Evolutionary conservation across 2,329 filamentous ascomycete genomes (phyloP).

Genomic region (Diaporthe sp.): DNA sequence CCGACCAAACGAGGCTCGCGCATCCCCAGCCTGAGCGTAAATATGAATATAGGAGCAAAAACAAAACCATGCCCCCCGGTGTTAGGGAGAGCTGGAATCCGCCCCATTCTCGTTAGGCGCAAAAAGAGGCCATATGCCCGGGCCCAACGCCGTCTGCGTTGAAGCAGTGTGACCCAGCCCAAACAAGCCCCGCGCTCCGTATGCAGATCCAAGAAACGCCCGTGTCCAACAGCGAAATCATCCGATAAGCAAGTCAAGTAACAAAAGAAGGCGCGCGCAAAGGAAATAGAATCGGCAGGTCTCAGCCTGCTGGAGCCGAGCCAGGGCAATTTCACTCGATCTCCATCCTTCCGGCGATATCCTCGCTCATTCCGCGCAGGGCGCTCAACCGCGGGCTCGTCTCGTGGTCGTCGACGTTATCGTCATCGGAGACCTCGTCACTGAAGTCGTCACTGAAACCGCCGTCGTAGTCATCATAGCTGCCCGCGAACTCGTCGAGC

Average conservation of each 20-base stretch:
- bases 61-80: no score
- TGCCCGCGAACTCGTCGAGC: conserved; percentile 62
- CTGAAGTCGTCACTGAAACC: conserved; percentile 55
- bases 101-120: background rate
- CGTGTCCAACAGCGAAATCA: background rate
- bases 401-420: conserved; percentile 51
- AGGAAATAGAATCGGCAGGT: background rate
- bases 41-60: background rate
- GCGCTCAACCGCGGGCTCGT: conserved; percentile 51
- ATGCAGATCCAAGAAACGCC: conserved; percentile 18
- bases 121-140: background rate
- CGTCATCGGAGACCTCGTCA: conserved; percentile 49
- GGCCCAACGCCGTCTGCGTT: conserved; percentile 25
- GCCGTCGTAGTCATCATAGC: conserved; percentile 61
- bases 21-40: background rate
- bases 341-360: conserved; percentile 73
- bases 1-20: background rate
- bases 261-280: background rate
- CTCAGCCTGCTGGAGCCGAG: background rate
- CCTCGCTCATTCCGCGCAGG: conserved; percentile 71
- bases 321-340: conserved; percentile 55
- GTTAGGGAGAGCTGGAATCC: background rate
- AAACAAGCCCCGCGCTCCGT: background rate
- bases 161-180: conserved; percentile 31
- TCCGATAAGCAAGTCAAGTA: background rate